phyloP scores from a whole-genome alignment of 805 yeast species.

The Suhomyces pyralidae region DNA sequence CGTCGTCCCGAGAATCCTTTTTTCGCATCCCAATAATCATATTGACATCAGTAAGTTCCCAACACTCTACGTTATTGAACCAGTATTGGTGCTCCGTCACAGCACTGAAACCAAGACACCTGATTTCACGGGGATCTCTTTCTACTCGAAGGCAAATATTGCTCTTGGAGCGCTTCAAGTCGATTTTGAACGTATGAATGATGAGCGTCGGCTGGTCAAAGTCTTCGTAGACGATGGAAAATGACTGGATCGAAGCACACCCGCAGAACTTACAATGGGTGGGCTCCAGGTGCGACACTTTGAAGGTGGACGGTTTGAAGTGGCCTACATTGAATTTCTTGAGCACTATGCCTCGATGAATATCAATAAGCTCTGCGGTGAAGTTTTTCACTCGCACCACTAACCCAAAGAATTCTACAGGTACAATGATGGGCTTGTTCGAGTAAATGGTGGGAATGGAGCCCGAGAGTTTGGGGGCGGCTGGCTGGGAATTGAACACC shows the following conservation, averaged over 20 bases:
- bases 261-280: conserved; percentile 91
- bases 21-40: conserved; percentile 58
- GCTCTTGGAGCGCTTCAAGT: conserved; percentile 65
- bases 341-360: conserved; percentile 71
- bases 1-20: conserved; percentile 25
- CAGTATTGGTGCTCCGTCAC: conserved; percentile 69
- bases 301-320: conserved; percentile 56
- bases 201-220: conserved; percentile 53
- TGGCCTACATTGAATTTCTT: conserved; percentile 60
- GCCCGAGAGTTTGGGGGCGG: background rate
- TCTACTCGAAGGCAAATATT: conserved; percentile 85
- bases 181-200: conserved; percentile 70
- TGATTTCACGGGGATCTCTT: conserved; percentile 87
- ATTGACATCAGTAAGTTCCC: conserved; percentile 79
- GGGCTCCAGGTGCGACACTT: conserved; percentile 79
- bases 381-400: conserved; percentile 55
- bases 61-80: conserved; percentile 63
- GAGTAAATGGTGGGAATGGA: background rate
- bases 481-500: background rate
- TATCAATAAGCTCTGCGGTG: conserved; percentile 67
- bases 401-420: conserved; percentile 74
- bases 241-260: conserved; percentile 71
- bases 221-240: conserved; percentile 71
- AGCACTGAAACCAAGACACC: conserved; percentile 82
- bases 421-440: conserved; percentile 42